Evolutionary conservation across 2,329 filamentous ascomycete species (phyloP), one percentile per base, ranked within the genome.

Genomic region (Aspergillus niger): DNA sequence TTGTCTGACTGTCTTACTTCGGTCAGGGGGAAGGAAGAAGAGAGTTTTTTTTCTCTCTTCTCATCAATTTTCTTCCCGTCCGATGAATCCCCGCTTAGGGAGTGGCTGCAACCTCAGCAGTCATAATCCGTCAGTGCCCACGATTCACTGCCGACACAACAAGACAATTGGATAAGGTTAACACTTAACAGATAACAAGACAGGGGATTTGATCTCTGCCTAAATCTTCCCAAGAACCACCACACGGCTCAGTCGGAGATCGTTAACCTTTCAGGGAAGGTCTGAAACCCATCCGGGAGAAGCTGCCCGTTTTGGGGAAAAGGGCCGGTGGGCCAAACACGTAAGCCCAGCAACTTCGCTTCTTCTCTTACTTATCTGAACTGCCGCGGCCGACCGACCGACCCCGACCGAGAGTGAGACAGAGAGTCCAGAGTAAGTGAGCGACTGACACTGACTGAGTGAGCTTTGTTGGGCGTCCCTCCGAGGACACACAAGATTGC

Each of bases 271-370:
- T 41, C 43, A 28, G 53, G 53, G 13, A 44, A 32, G 39, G 28
- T 5, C 6, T 49, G 49, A 54, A 58, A 47, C 56, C 38, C 17
- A 8, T 39, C 39, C 53, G 53, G 53, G 53, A 15, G 24, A 55
- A 17, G 39, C 20, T 55, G n/a, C 57, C 57, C 13, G 15, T 54
- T 47, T 20, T n/a, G 50, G 57, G 22, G n/a, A 61, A 32, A 13
- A 59, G 30, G 55, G n/a, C 63, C 63, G 63, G 60, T 58, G 50
- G 58, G 30, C 48, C 58, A 53, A 51, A 57, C 62, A 64, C 66
- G 65, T 68, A 64, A 68, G 56, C 63, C 47, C 32, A 36, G 32
- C 32, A 11, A 36, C 32, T 36, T 36, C 10, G 11, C 28, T 36
- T 57, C 55, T 32, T 20, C 20, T 20, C 20, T 20, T 20, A 20